Conservation (phyloP, 1,139 yeast genomes). For the Eremothecium sinecaudum region DNA sequence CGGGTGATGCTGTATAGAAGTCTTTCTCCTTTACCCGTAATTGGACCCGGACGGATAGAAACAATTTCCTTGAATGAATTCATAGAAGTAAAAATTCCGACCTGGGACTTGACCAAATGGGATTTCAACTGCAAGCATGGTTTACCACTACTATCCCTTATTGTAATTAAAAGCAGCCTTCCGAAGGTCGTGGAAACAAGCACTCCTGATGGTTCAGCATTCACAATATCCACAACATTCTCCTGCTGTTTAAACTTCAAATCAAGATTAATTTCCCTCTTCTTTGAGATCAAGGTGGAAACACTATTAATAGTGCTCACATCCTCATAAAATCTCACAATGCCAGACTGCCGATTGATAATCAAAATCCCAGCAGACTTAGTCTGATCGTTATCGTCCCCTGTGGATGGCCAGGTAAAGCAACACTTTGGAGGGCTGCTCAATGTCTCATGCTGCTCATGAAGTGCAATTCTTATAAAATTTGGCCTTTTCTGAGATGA, state of each 20-base stretch:
- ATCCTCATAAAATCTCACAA: slow-evolving; percentile 37
- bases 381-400: slow-evolving; percentile 56
- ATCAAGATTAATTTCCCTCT: slow-evolving; percentile 25
- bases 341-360: slow-evolving; percentile 37
- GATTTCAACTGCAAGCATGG: slow-evolving; percentile 37
- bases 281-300: slow-evolving; percentile 25
- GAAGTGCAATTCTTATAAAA: slow-evolving; percentile 37
- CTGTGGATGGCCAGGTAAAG: slow-evolving; percentile 57
- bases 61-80: slow-evolving; percentile 41
- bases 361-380: slow-evolving; percentile 39
- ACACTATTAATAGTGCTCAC: slow-evolving; percentile 33
- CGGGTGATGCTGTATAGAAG: slow-evolving; percentile 35
- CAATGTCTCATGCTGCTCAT: slow-evolving; percentile 24
- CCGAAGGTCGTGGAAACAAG: slow-evolving; percentile 64
- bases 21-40: slow-evolving; percentile 45
- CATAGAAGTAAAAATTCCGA: slow-evolving; percentile 27
- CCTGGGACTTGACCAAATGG: slow-evolving; percentile 28
- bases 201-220: slow-evolving; percentile 69
- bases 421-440: slow-evolving; percentile 47
- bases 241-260: slow-evolving; percentile 45
- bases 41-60: slow-evolving; percentile 50
- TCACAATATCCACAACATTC: slow-evolving; percentile 46
- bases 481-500: slow-evolving; percentile 53
- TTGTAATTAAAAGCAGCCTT: slow-evolving; percentile 49
- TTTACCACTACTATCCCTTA: slow-evolving; percentile 63